Evolutionary conservation across 371 early-diverging fungal genomes (phyloP), one percentile per base, ranked within the genome.

Genomic region (Rhizopus microsporus): DNA sequence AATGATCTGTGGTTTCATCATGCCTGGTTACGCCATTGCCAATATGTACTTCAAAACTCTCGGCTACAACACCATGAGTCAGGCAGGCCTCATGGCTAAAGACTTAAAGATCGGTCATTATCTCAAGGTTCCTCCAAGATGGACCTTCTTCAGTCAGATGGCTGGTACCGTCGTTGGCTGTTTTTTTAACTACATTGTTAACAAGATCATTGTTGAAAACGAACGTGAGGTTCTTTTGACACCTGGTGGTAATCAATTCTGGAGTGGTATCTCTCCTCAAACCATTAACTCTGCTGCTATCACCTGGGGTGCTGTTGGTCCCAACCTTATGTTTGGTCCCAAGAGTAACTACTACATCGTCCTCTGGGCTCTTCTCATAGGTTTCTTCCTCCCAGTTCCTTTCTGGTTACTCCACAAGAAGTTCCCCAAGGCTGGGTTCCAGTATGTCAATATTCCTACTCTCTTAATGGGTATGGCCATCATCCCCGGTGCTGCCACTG

Each of bases 241-340:
- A 17, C 71, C 75, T 1, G 67, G 69, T 30, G 77, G 78, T 16
- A 77, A 62, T 49, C 76, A 81, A 39, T 65, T 83, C 17, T 83
- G 84, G 84, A 80, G 73, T 49, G 84, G 80, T 49, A 65, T 74
- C 23, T 56, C 68, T 17, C 72, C 75, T 29, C 75, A 79, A 51
- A 73, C 74, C 7, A 86, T 85, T 62, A 75, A 78, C 63, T 73
- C 78, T 29, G 83, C 84, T 33, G 86, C 82, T 23, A 78, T 81
- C 35, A 86, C 86, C 49, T 88, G 87, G 90, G 91, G 91, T 50
- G 81, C 87, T 3, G 78, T 92, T n/a, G 91, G 91, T 7, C 91
- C 93, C 9, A 54, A 70, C 17, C 77, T 72, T 45, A 85, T 88
- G 83, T 88, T 90, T 63, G 82, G 89, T 6, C 71, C 78, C 1